Conservation (phyloP, 1,284 basidiomycete species). For the Taiwanofungus camphoratus region DNA sequence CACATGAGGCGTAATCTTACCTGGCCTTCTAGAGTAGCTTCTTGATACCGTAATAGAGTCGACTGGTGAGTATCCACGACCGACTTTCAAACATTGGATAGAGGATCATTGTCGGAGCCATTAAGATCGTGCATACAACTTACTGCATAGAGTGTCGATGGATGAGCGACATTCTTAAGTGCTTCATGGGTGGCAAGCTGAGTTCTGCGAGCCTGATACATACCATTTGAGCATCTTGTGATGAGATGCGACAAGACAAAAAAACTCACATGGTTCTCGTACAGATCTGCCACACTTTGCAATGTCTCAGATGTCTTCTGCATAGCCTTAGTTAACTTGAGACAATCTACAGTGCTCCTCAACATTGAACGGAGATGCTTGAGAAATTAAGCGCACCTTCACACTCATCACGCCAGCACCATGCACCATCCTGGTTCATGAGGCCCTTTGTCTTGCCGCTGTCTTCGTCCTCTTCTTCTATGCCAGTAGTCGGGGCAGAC, state of each 20-base stretch:
- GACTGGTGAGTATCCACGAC: constrained; percentile 68
- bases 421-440: constrained; percentile 69
- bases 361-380: background rate
- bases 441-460: constrained; percentile 41
- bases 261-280: constrained; percentile 65
- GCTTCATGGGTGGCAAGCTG: constrained; percentile 72
- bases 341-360: constrained; percentile 48
- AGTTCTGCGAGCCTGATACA: constrained; percentile 66
- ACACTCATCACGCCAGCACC: constrained; percentile 82
- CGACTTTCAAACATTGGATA: constrained; percentile 35
- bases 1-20: constrained; percentile 28
- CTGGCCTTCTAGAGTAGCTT: constrained; percentile 36
- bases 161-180: constrained; percentile 71
- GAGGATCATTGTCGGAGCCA: background rate
- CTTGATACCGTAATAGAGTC: constrained; percentile 58
- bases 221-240: constrained; percentile 1
- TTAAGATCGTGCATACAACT: constrained; percentile 10
- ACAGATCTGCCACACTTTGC: constrained; percentile 70
- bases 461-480: constrained; percentile 45
- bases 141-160: constrained; percentile 65
- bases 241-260: background rate
- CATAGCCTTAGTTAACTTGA: constrained; percentile 71
- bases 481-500: constrained; percentile 38
- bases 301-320: constrained; percentile 74
- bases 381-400: constrained; percentile 36